Evolutionary conservation across 163 green algal genomes (phyloP).

Genomic region (Chloromonas sp.): DNA sequence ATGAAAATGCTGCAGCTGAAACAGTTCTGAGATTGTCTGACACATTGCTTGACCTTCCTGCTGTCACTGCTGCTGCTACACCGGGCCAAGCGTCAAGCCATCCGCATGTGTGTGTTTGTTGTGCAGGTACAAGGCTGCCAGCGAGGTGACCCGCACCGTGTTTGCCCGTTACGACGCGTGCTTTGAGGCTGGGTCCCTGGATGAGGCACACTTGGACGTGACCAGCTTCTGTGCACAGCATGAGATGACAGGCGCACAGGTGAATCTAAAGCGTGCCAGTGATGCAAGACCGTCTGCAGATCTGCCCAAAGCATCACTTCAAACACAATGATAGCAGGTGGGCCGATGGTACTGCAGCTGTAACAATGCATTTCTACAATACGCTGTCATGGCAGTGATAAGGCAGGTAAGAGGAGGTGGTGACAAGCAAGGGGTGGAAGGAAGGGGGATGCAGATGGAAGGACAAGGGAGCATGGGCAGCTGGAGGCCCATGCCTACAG

Average conservation of each 20-base stretch:
- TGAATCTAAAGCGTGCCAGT: conserved; percentile 4
- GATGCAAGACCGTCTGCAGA: background rate
- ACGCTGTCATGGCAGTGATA: too few relatives aligned
- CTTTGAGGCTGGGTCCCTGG: conserved; percentile 66
- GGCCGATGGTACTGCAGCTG: too few relatives aligned
- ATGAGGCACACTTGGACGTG: conserved; percentile 91
- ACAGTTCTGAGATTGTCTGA: too few relatives aligned
- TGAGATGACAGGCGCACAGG: conserved; percentile 40
- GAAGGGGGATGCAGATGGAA: too few relatives aligned
- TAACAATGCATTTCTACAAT: too few relatives aligned
- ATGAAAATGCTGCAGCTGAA: too few relatives aligned
- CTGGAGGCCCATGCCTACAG: too few relatives aligned
- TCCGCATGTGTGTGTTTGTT: conserved; percentile 44
- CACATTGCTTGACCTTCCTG: background rate
- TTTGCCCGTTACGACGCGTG: conserved; percentile 69
- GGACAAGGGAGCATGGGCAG: too few relatives aligned
- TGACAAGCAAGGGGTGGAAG: too few relatives aligned
- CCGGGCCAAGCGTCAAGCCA: background rate
- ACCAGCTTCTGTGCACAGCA: conserved; percentile 61
- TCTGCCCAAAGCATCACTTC: background rate
- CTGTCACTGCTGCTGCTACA: background rate
- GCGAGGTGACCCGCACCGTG: conserved; percentile 39
- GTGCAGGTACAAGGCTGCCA: conserved; percentile 66
- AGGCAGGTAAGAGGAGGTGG: too few relatives aligned
- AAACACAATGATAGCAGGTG: background rate